Evolutionary conservation across 1,284 basidiomycete genomes (phyloP).

Genomic region (Trichosporon asahii): DNA sequence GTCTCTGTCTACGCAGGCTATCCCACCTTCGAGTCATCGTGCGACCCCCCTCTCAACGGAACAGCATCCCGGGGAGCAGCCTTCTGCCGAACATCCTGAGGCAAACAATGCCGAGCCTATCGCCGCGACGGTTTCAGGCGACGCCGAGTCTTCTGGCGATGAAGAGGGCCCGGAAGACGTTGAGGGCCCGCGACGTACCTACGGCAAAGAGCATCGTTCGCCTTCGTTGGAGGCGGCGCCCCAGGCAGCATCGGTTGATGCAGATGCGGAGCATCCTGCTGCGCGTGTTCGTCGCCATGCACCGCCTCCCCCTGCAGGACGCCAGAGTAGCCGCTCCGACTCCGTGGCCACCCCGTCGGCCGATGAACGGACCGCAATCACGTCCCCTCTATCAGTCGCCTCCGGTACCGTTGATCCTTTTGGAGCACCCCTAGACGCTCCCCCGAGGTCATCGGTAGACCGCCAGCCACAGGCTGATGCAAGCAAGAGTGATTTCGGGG

Average conservation of each 20-base stretch:
- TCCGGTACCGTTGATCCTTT: conserved; percentile 41
- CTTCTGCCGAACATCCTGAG: neutral
- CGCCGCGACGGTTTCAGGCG: neutral
- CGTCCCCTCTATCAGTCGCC: neutral
- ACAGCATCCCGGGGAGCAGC: neutral
- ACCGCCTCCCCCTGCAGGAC: conserved; percentile 15
- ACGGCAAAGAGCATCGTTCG: conserved; percentile 27
- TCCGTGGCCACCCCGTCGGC: neutral
- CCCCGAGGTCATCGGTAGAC: conserved; percentile 13
- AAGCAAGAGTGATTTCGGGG: neutral
- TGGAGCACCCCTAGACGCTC: neutral
- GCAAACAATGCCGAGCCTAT: neutral
- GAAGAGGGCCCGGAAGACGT: conserved; percentile 52
- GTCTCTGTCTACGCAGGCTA: neutral
- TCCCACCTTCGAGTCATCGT: neutral
- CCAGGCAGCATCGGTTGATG: neutral
- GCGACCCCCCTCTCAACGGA: neutral
- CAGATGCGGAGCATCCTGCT: neutral
- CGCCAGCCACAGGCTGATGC: conserved; percentile 9
- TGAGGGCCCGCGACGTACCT: conserved; percentile 36
- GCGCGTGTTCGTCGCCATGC: neutral
- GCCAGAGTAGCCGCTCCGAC: neutral
- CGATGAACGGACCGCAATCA: conserved; percentile 13
- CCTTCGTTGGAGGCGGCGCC: neutral
- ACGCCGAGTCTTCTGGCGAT: conserved; percentile 38